These are phyloP conservation scores for Leccinum cinnamomeum DNA, from an alignment of 1,284 basidiomycete genomes.

Conservation along the genomic window DNA sequence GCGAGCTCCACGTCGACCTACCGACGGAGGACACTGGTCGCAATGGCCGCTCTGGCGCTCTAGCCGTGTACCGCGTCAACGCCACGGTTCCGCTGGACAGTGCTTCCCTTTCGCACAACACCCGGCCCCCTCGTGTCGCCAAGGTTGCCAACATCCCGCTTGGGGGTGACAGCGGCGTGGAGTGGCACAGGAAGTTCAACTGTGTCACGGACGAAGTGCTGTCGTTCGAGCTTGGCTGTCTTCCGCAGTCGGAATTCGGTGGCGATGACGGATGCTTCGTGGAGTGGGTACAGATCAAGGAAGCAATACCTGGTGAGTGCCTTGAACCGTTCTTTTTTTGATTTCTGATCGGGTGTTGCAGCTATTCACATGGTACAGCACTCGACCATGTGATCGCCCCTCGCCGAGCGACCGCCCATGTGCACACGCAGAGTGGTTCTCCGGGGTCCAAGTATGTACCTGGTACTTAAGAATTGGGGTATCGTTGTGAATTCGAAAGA, in stretches of 20 bases:
- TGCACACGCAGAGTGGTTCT: not conserved
- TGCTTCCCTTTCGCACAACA: constrained; percentile 12
- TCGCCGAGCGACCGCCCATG: not conserved
- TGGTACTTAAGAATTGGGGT: not conserved
- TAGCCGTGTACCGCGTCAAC: constrained; percentile 16
- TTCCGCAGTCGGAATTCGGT: constrained; percentile 10
- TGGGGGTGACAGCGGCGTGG: not conserved
- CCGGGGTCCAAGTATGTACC: not conserved
- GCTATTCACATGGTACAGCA: constrained; percentile 21
- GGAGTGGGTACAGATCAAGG: constrained; percentile 21
- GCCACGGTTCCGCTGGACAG: constrained; percentile 15
- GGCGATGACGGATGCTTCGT: constrained; percentile 10
- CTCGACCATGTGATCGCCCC: constrained; percentile 9
- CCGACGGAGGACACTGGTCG: constrained; percentile 8
- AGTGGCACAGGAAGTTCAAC: constrained; percentile 18
- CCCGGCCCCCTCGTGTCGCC: constrained; percentile 13
- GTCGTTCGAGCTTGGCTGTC: constrained; percentile 17
- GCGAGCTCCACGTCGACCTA: constrained; percentile 17
- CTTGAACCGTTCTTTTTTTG: not conserved
- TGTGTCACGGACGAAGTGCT: constrained; percentile 16
- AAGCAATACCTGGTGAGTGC: constrained; percentile 12
- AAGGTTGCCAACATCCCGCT: constrained; percentile 10
- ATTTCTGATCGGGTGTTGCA: constrained; percentile 9
- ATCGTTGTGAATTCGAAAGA: not conserved
- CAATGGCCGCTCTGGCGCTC: constrained; percentile 6